Evolutionary conservation across 2,329 filamentous ascomycete genomes (phyloP).

Genomic region (Fusarium agapanthi): DNA sequence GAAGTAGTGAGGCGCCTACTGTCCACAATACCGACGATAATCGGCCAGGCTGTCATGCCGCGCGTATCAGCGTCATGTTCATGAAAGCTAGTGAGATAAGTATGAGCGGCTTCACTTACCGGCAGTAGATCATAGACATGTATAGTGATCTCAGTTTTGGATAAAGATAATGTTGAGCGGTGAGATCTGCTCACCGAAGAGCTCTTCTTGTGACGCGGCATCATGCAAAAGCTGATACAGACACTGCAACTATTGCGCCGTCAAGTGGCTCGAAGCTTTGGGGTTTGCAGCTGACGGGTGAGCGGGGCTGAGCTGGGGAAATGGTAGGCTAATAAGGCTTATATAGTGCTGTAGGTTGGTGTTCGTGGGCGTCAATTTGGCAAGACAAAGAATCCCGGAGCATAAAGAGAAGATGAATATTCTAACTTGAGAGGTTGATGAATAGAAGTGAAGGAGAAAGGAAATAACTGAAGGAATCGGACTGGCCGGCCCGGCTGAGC

Average conservation of each 20-base stretch:
- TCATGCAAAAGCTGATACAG: slow-evolving; percentile 18
- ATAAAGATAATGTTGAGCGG: slow-evolving; percentile 72
- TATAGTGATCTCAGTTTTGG: slow-evolving; percentile 78
- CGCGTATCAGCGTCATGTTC: slow-evolving; percentile 20
- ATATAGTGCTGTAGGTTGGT: slow-evolving; percentile 2
- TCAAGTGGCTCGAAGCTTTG: slow-evolving; percentile 35
- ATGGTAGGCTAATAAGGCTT: slow-evolving; percentile 13
- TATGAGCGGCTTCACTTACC: slow-evolving; percentile 52
- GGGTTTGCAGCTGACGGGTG: slow-evolving; percentile 16
- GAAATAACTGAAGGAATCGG: slow-evolving; percentile 16
- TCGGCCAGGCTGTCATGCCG: slow-evolving; percentile 68
- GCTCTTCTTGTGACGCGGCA: slow-evolving; percentile 43
- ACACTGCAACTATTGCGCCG: slow-evolving; percentile 31
- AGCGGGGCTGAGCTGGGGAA: slow-evolving; percentile 28
- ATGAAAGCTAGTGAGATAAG: not conserved
- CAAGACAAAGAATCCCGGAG: not conserved
- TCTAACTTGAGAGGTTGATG: slow-evolving; percentile 1
- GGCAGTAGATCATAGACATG: slow-evolving; percentile 82
- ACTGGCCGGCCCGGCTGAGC: slow-evolving; percentile 16
- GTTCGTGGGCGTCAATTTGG: not conserved
- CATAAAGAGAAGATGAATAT: slow-evolving; percentile 3
- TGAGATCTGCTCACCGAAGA: slow-evolving; percentile 54
- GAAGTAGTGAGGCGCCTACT: slow-evolving; percentile 78
- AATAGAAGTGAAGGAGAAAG: slow-evolving; percentile 12
- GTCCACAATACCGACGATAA: slow-evolving; percentile 82